A percentile compares a stretch with the other conserved stretches of the same genome.
phyloP scores from a whole-genome alignment of 2,329 filamentous ascomycete species.

The Didymosphaeria variabile region DNA sequence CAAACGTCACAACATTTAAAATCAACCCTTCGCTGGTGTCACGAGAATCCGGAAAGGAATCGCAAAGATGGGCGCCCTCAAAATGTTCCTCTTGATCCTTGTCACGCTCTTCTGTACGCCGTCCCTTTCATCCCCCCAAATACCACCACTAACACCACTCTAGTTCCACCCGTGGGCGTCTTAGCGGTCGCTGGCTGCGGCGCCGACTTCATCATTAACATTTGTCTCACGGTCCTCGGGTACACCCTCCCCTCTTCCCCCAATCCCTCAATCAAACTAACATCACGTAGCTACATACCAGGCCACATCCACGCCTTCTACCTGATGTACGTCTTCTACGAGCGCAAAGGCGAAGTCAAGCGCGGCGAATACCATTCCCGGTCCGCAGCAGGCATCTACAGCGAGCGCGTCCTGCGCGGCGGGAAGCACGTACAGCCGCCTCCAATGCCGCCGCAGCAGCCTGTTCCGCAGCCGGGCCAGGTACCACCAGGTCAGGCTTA shows the following conservation, averaged over 20 bases:
- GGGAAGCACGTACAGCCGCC: constrained; percentile 50
- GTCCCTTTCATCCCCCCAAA: neutral
- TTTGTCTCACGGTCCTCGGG: constrained; percentile 57
- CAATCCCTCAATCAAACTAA: constrained; percentile 3
- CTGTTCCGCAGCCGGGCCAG: neutral
- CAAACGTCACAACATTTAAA: neutral
- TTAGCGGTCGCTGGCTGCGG: constrained; percentile 60
- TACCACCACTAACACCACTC: neutral
- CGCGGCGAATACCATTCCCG: constrained; percentile 64
- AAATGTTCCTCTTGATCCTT: constrained; percentile 53
- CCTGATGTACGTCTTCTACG: constrained; percentile 82
- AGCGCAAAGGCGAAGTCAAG: constrained; percentile 71
- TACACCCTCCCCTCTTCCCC: constrained; percentile 24
- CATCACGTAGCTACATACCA: constrained; percentile 68
- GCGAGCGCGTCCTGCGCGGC: constrained; percentile 76
- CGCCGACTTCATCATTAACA: constrained; percentile 59
- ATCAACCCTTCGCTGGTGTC: too few relatives aligned
- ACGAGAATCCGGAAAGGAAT: neutral
- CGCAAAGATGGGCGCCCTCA: constrained; percentile 18
- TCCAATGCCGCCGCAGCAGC: neutral
- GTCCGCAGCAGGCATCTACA: constrained; percentile 75
- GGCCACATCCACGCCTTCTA: constrained; percentile 84
- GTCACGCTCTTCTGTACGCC: constrained; percentile 56
- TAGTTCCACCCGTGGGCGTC: constrained; percentile 60
- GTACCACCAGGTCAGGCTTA: neutral